Evolutionary conservation across 2,329 filamentous ascomycete species (phyloP), one percentile per base, ranked within the genome.

Genomic region (Onygenales sp.): DNA sequence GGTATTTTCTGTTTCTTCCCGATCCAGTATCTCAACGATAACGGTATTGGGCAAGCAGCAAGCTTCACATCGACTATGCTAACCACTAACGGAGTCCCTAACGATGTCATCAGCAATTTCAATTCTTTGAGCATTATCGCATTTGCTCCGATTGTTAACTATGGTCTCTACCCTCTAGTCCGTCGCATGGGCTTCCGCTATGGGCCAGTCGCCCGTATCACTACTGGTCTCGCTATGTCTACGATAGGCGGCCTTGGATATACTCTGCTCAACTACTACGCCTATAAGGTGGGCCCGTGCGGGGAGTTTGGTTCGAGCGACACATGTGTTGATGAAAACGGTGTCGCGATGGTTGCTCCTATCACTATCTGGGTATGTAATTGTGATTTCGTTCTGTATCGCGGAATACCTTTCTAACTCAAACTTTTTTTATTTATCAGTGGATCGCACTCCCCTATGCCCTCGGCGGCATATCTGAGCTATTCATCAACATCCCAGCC

Each of bases 21-120:
- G 2, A 65, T 73, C 46, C 71, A 64, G 53, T 61, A 66, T 50
- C 39, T 72, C 33, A 72, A 72, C 44, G 64, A 70, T 54, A 64
- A 68, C n/a, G 78, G 79, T 59, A 72, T 82, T 32, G 79, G 79
- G 13, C 69, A 69, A 4, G 69, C 78, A 0, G 70, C 73, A 14
- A 75, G 65, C 45, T 78, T 74, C 64, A 64, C 78, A 62, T 72
- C 68, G 9, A 77, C 75, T 10, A 74, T 75, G 58, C 64, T 79
- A 64, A 66, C 64, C 5, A 78, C 75, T 8, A 70, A 77, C 51
- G 76, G 75, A 32, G 74, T 74, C 1, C 76, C 76, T 43, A 79
- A 78, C 59, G 76, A 78, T 52, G 64, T 78, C 8, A 68, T 78
- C 39, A 65, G 56, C 59, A 78, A 78, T 65, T 77, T 78, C 64